phyloP scores from a whole-genome alignment of 202 grass and related monocot genomes.

The Alloteropsis angusta region DNA sequence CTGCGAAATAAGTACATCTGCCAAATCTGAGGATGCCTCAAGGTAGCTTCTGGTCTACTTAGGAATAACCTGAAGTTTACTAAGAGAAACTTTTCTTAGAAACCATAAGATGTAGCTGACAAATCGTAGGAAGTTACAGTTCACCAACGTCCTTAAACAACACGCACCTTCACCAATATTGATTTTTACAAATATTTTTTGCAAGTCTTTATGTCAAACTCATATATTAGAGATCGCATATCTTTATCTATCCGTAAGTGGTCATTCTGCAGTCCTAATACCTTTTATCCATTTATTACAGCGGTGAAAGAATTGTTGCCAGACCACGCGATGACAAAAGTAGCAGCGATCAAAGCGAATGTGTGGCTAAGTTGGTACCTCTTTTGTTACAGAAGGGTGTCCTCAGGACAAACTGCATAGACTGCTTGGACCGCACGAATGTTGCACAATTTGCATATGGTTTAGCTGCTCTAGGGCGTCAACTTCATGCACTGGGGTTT shows the following conservation, averaged over 20 bases:
- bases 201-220: not conserved
- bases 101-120: not conserved
- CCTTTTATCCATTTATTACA: slow-evolving; percentile 27
- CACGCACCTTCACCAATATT: not conserved
- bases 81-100: slow-evolving; percentile 11
- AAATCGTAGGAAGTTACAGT: not conserved
- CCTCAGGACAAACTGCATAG: slow-evolving; percentile 96
- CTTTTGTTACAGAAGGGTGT: slow-evolving; percentile 76
- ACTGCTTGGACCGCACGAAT: slow-evolving; percentile 98
- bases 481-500: slow-evolving; percentile 63
- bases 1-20: slow-evolving; percentile 38
- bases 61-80: slow-evolving; percentile 10
- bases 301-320: slow-evolving; percentile 20
- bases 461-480: slow-evolving; percentile 68
- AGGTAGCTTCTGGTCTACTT: slow-evolving; percentile 40
- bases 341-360: slow-evolving; percentile 14
- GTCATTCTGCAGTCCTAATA: slow-evolving; percentile 9
- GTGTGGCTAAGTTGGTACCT: slow-evolving; percentile 27
- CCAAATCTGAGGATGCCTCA: slow-evolving; percentile 34
- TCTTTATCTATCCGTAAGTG: not conserved
- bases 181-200: not conserved
- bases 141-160: not conserved
- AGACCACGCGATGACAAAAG: slow-evolving; percentile 10
- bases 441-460: slow-evolving; percentile 93
- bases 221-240: not conserved